phyloP scores from a whole-genome alignment of 768 basidiomycete genomes.

The Tylopilus cervinicoccineus region DNA sequence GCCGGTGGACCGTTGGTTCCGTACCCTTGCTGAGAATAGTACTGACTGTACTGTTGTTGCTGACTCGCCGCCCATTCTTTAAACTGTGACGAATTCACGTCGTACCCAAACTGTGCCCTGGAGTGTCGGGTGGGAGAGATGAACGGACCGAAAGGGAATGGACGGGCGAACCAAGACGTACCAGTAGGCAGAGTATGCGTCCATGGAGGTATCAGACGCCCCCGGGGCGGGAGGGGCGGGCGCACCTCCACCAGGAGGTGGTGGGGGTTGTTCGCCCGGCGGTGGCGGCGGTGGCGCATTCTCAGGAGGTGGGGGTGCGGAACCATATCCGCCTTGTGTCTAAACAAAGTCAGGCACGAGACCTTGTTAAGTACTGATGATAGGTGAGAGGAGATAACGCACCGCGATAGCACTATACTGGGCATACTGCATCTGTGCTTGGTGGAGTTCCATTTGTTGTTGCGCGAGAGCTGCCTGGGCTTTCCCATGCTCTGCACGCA shows the following conservation, averaged over 20 bases:
- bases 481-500: slow-evolving; percentile 83
- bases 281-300: slow-evolving; percentile 45
- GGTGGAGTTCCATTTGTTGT: slow-evolving; percentile 84
- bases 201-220: slow-evolving; percentile 38
- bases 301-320: slow-evolving; percentile 36
- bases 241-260: slow-evolving; percentile 43
- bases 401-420: slow-evolving; percentile 63
- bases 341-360: slow-evolving; percentile 2
- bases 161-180: slow-evolving; percentile 29
- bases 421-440: slow-evolving; percentile 78
- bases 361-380: not conserved
- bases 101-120: slow-evolving; percentile 85
- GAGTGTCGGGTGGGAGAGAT: not conserved
- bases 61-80: slow-evolving; percentile 70
- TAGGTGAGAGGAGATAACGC: slow-evolving; percentile 19
- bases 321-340: slow-evolving; percentile 32
- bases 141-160: not conserved
- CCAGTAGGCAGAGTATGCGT: slow-evolving; percentile 62
- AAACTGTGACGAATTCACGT: slow-evolving; percentile 77
- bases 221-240: slow-evolving; percentile 41
- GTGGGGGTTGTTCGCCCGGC: slow-evolving; percentile 50
- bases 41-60: slow-evolving; percentile 71
- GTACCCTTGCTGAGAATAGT: slow-evolving; percentile 63
- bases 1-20: slow-evolving; percentile 12
- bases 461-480: slow-evolving; percentile 59